These are phyloP conservation scores for Stachybotrys elegans DNA, from an alignment of 2,329 filamentous ascomycete genomes.

Conservation along the genomic window DNA sequence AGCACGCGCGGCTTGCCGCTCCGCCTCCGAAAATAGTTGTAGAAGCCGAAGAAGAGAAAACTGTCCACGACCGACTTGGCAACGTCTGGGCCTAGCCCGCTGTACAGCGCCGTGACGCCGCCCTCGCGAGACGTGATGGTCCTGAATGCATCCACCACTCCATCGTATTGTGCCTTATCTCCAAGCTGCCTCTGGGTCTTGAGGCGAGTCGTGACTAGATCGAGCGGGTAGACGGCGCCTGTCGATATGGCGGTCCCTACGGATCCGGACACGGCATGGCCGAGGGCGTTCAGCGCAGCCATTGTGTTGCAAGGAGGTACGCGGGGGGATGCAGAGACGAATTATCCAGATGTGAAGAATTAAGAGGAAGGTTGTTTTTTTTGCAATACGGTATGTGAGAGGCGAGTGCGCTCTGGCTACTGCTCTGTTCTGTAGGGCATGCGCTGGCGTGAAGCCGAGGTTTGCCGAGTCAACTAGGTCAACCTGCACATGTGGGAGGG, in stretches of 20 bases:
- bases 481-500: no score
- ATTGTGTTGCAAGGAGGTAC: no score
- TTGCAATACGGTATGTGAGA: no score
- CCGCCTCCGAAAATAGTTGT: constrained; percentile 48
- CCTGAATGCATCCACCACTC: constrained; percentile 62
- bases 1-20: constrained; percentile 48
- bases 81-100: constrained; percentile 58
- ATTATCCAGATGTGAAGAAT: not conserved
- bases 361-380: no score
- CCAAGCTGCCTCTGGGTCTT: constrained; percentile 67
- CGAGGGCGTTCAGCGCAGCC: constrained; percentile 64
- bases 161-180: constrained; percentile 49
- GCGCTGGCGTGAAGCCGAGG: no score
- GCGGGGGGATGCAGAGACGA: not conserved
- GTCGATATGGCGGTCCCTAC: constrained; percentile 75
- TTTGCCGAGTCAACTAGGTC: no score
- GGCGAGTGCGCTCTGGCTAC: no score
- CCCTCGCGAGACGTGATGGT: constrained; percentile 70
- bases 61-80: constrained; percentile 67
- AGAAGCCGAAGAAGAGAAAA: constrained; percentile 83
- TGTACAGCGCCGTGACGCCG: constrained; percentile 65
- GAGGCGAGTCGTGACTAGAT: constrained; percentile 74
- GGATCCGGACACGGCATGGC: constrained; percentile 77
- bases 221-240: constrained; percentile 73
- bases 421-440: no score